Evolutionary conservation across 2,329 filamentous ascomycete species (phyloP), one percentile per base, ranked within the genome.

Genomic region (Ambrosiella xylebori): DNA sequence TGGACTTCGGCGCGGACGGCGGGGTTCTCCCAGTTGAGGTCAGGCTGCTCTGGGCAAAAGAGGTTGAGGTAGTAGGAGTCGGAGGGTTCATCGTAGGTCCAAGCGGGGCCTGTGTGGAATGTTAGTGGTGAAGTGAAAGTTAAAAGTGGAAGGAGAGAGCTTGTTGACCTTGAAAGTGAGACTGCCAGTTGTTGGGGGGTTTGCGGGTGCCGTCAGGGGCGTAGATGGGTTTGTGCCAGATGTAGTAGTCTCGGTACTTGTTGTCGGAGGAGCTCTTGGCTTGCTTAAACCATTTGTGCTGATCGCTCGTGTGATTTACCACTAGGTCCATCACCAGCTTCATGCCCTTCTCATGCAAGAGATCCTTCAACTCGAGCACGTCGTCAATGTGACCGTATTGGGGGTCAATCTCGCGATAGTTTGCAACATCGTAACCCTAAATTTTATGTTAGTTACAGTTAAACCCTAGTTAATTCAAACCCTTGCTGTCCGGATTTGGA

Each of bases 21-120:
- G 0, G 75, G 74, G 64, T 84, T 83, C 65, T 88, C 82, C 85
- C 85, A 89, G 70, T 89, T 89, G 45, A 90, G 76, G 63, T 89
- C 86, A 0, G 86, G 85, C 65, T 88, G 85, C 63, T 84, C 79
- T 3, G 75, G 76, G 47, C 79, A 78, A 68, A 86, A 90, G 37
- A 89, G 75, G 61, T 81, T 79, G 1, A 88, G 78, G 65, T 86
- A 79, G 65, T 76, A 77, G 62, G 77, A 73, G 9, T 69, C 67
- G 0, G 74, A 76, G 11, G 66, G 61, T 63, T 75, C 73, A 60
- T 77, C 74, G 47, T 73, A 79, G 53, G 73, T 69, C 74, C 74
- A 77, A 1, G 70, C 71, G 59, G 67, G 69, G 63, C 74, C 73
- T 69, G 27, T 36, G 50, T 49, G 12, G 6, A 27, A 27, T 59